A percentile compares a stretch with the other conserved stretches of the same genome.
These are phyloP conservation scores for Schwanniomyces yamadae DNA, from an alignment of 805 yeast genomes.

Conservation along the genomic window DNA sequence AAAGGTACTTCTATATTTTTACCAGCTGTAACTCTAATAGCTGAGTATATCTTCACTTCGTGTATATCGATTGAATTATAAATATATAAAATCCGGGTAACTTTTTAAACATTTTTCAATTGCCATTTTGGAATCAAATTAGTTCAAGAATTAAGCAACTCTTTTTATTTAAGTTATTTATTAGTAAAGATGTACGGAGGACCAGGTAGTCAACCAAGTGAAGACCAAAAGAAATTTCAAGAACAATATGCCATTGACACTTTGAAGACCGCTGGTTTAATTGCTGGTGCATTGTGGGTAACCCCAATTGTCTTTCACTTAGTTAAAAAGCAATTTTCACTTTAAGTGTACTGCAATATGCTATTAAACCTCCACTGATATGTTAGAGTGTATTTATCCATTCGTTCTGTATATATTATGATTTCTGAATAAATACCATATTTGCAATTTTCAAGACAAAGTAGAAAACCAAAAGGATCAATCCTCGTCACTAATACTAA, in stretches of 20 bases:
- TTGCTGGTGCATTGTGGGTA: constrained; percentile 65
- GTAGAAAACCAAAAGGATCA: constrained; percentile 1
- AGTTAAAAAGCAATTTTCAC: constrained; percentile 48
- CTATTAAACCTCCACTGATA: no score
- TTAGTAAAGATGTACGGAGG: constrained; percentile 44
- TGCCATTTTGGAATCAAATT: no score
- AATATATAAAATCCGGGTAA: constrained; percentile 6
- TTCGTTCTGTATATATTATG: constrained; percentile 2
- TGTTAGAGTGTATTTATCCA: no score
- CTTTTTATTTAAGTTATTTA: no score
- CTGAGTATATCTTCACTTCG: neutral
- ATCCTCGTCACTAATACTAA: constrained; percentile 17
- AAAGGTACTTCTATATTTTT: neutral
- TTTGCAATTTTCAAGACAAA: neutral
- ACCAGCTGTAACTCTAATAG: neutral
- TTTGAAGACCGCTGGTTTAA: constrained; percentile 55
- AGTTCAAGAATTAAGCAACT: no score
- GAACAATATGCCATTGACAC: constrained; percentile 62
- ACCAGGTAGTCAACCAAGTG: constrained; percentile 49
- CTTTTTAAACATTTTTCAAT: neutral
- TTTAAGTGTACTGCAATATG: no score
- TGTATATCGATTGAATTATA: no score
- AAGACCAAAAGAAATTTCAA: constrained; percentile 66
- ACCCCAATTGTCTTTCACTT: constrained; percentile 57
- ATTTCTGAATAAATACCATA: constrained; percentile 1